phyloP scores from a whole-genome alignment of 768 basidiomycete species.

The Boletellus emodensis region DNA sequence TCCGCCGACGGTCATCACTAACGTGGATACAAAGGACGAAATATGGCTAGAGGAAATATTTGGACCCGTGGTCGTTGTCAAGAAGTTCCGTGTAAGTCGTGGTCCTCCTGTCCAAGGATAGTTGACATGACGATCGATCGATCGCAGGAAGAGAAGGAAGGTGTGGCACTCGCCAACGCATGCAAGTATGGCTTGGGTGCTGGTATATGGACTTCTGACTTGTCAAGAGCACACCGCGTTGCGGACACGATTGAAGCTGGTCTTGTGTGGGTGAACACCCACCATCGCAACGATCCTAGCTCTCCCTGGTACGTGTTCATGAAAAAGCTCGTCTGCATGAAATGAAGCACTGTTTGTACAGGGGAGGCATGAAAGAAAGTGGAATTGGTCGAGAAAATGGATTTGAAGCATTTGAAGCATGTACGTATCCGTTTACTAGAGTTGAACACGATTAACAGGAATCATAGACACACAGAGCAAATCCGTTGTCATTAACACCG shows the following conservation, averaged over 20 bases:
- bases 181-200: constrained; percentile 80
- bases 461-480: constrained; percentile 77
- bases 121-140: neutral
- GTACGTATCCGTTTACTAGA: constrained; percentile 37
- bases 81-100: constrained; percentile 44
- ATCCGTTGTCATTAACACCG: constrained; percentile 74
- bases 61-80: constrained; percentile 78
- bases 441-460: constrained; percentile 2
- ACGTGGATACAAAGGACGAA: constrained; percentile 53
- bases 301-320: constrained; percentile 64
- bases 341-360: constrained; percentile 26
- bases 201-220: constrained; percentile 72
- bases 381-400: constrained; percentile 88
- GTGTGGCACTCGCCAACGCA: constrained; percentile 64
- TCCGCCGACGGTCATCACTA: constrained; percentile 70
- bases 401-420: constrained; percentile 72
- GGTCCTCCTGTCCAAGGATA: constrained; percentile 4
- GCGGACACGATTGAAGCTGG: constrained; percentile 68
- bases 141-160: constrained; percentile 57
- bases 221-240: constrained; percentile 74
- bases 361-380: constrained; percentile 90
- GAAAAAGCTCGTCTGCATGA: neutral
- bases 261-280: constrained; percentile 84
- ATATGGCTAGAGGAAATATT: constrained; percentile 85
- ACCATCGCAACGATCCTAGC: constrained; percentile 86